phyloP scores from a whole-genome alignment of 2,329 filamentous ascomycete species.

The Endothia cerciana region DNA sequence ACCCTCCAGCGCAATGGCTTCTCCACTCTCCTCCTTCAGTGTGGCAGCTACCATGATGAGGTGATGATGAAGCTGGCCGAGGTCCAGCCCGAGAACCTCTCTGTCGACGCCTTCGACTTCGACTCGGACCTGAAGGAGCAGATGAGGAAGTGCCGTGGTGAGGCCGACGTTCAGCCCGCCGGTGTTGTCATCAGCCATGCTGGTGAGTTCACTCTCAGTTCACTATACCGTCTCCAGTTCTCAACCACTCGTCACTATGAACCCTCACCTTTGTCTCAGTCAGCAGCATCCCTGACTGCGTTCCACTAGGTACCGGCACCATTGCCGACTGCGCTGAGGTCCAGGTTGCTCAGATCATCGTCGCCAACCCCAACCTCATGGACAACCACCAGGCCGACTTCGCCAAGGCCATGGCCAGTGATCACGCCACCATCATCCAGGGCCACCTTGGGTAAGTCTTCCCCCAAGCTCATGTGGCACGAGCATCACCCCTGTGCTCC shows the following conservation, averaged over 20 bases:
- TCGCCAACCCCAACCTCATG: slow-evolving; percentile 80
- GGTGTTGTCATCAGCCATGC: slow-evolving; percentile 89
- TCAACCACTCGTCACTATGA: not conserved
- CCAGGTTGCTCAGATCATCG: slow-evolving; percentile 79
- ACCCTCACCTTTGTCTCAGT: slow-evolving; percentile 11
- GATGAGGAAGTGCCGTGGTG: slow-evolving; percentile 59
- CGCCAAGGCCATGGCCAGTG: slow-evolving; percentile 72
- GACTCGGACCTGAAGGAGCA: slow-evolving; percentile 62
- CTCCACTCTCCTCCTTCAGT: slow-evolving; percentile 77
- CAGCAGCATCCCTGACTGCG: not conserved
- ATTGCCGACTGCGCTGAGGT: slow-evolving; percentile 81
- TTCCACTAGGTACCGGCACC: slow-evolving; percentile 75
- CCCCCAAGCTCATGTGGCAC: not conserved
- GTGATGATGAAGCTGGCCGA: slow-evolving; percentile 45
- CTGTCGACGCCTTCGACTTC: slow-evolving; percentile 68
- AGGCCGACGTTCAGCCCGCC: slow-evolving; percentile 51
- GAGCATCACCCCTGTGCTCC: not conserved
- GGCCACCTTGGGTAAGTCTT: slow-evolving; percentile 66
- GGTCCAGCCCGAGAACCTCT: slow-evolving; percentile 40
- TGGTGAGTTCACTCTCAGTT: slow-evolving; percentile 57
- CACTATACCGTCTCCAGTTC: not conserved
- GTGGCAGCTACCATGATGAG: slow-evolving; percentile 69
- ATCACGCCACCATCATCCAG: slow-evolving; percentile 75
- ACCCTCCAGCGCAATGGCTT: slow-evolving; percentile 64
- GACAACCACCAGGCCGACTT: slow-evolving; percentile 93